Percentiles rank a stretch among this genome's conserved stretches.
Conservation (phyloP, 805 yeast genomes). For the Jamesozyma rosinii region DNA sequence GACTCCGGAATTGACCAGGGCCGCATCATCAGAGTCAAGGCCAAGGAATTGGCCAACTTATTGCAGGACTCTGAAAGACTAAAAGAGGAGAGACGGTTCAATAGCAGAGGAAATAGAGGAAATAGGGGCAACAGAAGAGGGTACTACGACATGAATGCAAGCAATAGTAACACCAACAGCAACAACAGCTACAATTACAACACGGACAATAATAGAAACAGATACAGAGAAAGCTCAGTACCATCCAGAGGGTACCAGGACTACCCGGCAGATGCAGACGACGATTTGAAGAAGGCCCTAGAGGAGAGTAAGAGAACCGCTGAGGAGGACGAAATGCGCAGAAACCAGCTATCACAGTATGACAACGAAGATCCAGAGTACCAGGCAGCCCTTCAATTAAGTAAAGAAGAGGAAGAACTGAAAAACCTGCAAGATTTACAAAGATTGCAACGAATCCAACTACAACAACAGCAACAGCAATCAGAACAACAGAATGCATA, state of each 20-base stretch:
- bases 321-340: conserved; percentile 64
- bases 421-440: conserved; percentile 25
- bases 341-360: conserved; percentile 26
- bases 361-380: conserved; percentile 24
- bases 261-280: conserved; percentile 42
- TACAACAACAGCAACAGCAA: conserved; percentile 12
- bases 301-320: conserved; percentile 76
- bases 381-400: conserved; percentile 25
- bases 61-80: conserved; percentile 76
- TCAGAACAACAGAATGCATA: conserved; percentile 16
- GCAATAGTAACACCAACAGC: conserved; percentile 14
- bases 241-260: not conserved
- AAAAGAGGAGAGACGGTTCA: conserved; percentile 49
- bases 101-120: conserved; percentile 30
- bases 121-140: not conserved
- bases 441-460: conserved; percentile 18
- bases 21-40: conserved; percentile 76
- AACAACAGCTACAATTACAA: not conserved
- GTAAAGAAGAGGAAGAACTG: conserved; percentile 28
- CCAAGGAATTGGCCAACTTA: conserved; percentile 75
- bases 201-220: not conserved
- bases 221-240: not conserved
- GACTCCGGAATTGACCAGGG: conserved; percentile 80
- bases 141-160: conserved; percentile 16
- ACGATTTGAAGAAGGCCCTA: conserved; percentile 68